phyloP scores from a whole-genome alignment of 78 protist genomes.

The Dictyostelium purpureum region DNA sequence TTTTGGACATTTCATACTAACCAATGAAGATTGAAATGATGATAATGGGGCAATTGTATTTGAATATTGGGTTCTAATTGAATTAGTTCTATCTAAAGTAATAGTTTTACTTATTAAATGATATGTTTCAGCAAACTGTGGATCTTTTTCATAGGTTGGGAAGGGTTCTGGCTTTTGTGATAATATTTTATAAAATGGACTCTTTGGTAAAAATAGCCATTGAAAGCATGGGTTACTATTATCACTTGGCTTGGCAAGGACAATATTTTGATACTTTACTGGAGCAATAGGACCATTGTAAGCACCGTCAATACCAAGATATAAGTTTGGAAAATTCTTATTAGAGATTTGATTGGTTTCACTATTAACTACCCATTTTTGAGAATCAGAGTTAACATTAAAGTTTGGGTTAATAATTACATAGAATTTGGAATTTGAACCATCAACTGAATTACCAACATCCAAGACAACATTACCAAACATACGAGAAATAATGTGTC shows the following conservation, averaged over 20 bases:
- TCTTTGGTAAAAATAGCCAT: not conserved
- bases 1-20: too few relatives aligned
- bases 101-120: not conserved
- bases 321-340: not conserved
- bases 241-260: not conserved
- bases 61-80: not conserved
- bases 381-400: not conserved
- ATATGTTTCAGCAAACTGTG: not conserved
- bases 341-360: not conserved
- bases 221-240: not conserved
- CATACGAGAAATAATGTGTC: not conserved
- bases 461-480: not conserved
- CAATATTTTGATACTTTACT: too few relatives aligned
- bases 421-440: not conserved
- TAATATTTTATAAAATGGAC: not conserved
- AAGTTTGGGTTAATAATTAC: not conserved
- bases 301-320: not conserved
- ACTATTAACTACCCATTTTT: not conserved
- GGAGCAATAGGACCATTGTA: too few relatives aligned
- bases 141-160: not conserved
- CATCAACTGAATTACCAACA: not conserved
- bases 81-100: not conserved
- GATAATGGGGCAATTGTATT: not conserved
- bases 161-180: not conserved
- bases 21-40: not conserved